Conservation (phyloP, 2,329 filamentous ascomycete species). For the Cadophora malorum region DNA sequence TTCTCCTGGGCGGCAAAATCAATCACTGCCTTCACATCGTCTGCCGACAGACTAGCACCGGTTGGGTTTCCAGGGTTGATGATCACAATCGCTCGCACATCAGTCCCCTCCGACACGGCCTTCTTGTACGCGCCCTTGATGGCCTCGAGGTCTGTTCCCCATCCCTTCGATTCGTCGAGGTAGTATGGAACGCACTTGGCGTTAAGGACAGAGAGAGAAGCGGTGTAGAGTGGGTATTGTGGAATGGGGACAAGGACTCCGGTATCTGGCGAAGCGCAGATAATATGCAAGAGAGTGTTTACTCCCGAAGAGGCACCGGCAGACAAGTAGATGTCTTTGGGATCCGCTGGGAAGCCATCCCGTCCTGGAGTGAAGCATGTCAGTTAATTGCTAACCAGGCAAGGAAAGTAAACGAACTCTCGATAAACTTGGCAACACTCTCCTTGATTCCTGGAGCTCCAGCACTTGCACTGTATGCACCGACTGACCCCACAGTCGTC, state of each 20-base stretch:
- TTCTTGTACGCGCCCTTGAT: constrained; percentile 77
- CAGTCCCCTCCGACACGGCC: constrained; percentile 77
- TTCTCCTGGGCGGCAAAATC: constrained; percentile 85
- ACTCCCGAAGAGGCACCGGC: constrained; percentile 93
- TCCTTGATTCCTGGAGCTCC: constrained; percentile 86
- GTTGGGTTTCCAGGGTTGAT: constrained; percentile 99
- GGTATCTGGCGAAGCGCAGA: constrained; percentile 77
- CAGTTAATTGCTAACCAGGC: constrained; percentile 5
- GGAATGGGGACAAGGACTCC: constrained; percentile 95
- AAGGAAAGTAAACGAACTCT: constrained; percentile 63
- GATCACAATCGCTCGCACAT: constrained; percentile 91
- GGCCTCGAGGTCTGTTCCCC: constrained; percentile 85
- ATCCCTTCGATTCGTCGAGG: constrained; percentile 83
- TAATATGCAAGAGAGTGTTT: constrained; percentile 88
- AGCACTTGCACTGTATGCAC: constrained; percentile 94
- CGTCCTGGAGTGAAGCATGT: constrained; percentile 60
- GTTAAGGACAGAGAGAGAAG: constrained; percentile 84
- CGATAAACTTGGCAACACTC: constrained; percentile 91
- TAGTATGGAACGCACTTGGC: constrained; percentile 91
- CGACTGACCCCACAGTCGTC: constrained; percentile 85
- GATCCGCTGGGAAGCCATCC: constrained; percentile 85
- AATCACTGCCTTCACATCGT: constrained; percentile 84
- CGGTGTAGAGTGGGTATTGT: constrained; percentile 97
- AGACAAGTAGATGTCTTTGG: constrained; percentile 86
- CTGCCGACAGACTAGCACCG: constrained; percentile 79